phyloP scores from a whole-genome alignment of 192 early-diverging fungal genomes.

The Hyaloraphidium curvatum region DNA sequence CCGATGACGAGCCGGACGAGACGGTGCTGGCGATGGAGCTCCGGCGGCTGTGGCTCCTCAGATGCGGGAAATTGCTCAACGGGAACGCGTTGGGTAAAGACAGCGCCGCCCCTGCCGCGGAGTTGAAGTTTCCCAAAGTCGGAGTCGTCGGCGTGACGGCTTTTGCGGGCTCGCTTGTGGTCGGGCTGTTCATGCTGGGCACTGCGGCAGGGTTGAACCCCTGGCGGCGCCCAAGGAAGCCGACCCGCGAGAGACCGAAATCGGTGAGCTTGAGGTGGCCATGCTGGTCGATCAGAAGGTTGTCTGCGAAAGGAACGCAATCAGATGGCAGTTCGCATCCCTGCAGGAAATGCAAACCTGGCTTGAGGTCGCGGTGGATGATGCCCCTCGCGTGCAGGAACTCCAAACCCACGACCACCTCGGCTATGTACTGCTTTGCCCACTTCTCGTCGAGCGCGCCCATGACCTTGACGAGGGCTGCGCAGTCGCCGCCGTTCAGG shows the following conservation, averaged over 20 bases:
- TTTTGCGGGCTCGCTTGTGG: neutral
- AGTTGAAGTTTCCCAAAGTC: constrained; percentile 3
- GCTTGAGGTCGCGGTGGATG: constrained; percentile 47
- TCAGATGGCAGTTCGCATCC: neutral
- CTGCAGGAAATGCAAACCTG: neutral
- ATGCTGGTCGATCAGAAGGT: constrained; percentile 61
- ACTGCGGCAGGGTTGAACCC: neutral
- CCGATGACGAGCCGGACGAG: too few species aligned
- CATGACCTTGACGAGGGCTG: constrained; percentile 56
- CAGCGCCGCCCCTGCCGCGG: too few species aligned
- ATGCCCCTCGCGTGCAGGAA: constrained; percentile 60
- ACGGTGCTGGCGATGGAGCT: constrained; percentile 8
- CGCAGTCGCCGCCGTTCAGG: constrained; percentile 74
- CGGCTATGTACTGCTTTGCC: constrained; percentile 67
- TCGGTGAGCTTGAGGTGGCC: constrained; percentile 77
- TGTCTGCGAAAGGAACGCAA: constrained; percentile 29
- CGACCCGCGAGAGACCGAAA: constrained; percentile 66
- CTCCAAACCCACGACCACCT: constrained; percentile 60
- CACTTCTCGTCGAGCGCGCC: constrained; percentile 57
- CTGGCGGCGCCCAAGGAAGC: constrained; percentile 54
- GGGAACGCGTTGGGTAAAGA: too few species aligned
- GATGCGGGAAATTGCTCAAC: too few species aligned
- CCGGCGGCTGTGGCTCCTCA: constrained; percentile 4
- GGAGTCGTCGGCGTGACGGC: neutral
- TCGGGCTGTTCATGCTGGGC: neutral